Percentiles rank a stretch among this genome's conserved stretches.
Evolutionary conservation across 139 green algal genomes (phyloP).

Genomic region (Asterochloris erici): DNA sequence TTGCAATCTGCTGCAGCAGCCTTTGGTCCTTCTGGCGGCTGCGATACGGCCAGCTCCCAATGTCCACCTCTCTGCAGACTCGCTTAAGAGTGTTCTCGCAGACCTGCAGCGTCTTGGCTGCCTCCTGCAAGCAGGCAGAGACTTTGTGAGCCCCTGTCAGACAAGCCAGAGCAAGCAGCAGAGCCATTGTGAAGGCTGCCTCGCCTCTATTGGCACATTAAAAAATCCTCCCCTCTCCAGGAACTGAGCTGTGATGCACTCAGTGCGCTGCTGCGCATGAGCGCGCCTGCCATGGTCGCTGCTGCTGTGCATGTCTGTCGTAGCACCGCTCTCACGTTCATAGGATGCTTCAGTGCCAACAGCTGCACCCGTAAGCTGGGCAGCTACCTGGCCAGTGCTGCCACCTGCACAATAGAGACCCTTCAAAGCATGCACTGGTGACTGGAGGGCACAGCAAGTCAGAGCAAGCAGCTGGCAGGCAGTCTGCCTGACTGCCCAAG

Average conservation of each 20-base stretch:
- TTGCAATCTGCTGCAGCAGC: not conserved
- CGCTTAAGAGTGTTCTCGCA: not conserved
- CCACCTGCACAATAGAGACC: no score
- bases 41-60: not conserved
- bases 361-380: no score
- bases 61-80: not conserved
- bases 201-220: conserved; percentile 30
- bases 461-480: no score
- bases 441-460: no score
- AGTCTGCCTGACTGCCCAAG: no score
- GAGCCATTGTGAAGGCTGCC: not conserved
- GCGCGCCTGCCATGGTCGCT: no score
- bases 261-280: not conserved
- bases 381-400: no score
- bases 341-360: no score
- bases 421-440: no score
- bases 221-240: conserved; percentile 36
- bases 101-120: not conserved
- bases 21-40: not conserved
- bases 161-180: not conserved
- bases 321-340: no score
- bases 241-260: conserved; percentile 29
- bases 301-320: no score
- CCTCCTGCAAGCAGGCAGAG: not conserved
- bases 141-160: not conserved